phyloP scores from a whole-genome alignment of 805 yeast genomes.

The Starmerella vaccinii region DNA sequence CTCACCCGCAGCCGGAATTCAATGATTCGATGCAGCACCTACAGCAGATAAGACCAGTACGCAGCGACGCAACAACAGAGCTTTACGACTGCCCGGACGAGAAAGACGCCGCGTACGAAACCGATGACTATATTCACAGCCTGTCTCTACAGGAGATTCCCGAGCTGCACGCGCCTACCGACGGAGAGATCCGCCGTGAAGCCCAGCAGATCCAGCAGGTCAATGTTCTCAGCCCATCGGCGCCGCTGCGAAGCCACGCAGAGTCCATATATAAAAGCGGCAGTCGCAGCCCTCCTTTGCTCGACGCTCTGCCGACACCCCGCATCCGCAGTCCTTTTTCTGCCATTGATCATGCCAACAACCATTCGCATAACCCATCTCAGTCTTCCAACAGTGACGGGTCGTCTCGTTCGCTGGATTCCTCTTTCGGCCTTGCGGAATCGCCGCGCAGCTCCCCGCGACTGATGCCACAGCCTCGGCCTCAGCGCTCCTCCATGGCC shows the following conservation, averaged over 20 bases:
- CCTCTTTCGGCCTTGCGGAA: not conserved
- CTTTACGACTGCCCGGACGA: conserved; percentile 6
- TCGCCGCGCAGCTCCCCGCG: conserved; percentile 6
- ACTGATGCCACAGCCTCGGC: conserved; percentile 2
- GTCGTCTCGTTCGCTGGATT: not conserved
- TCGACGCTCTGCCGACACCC: conserved; percentile 19
- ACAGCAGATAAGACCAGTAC: conserved; percentile 1
- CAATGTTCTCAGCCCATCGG: not conserved
- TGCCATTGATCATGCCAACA: not conserved
- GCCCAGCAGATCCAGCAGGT: conserved; percentile 14
- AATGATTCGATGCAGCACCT: not conserved
- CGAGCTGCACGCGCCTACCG: not conserved
- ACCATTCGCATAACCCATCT: not conserved
- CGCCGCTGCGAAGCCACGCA: not conserved
- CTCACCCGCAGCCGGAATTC: not conserved
- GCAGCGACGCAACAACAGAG: not conserved
- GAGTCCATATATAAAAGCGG: not conserved
- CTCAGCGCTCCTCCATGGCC: not conserved
- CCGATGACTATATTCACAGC: not conserved
- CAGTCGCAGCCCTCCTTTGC: conserved; percentile 11
- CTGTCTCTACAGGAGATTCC: conserved; percentile 2
- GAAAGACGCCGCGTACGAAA: not conserved
- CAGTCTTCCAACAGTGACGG: conserved; percentile 3
- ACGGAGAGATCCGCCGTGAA: conserved; percentile 13
- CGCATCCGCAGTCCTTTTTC: conserved; percentile 1